phyloP scores from a whole-genome alignment of 2,329 filamentous ascomycete species.

The Neonectria faginata region DNA sequence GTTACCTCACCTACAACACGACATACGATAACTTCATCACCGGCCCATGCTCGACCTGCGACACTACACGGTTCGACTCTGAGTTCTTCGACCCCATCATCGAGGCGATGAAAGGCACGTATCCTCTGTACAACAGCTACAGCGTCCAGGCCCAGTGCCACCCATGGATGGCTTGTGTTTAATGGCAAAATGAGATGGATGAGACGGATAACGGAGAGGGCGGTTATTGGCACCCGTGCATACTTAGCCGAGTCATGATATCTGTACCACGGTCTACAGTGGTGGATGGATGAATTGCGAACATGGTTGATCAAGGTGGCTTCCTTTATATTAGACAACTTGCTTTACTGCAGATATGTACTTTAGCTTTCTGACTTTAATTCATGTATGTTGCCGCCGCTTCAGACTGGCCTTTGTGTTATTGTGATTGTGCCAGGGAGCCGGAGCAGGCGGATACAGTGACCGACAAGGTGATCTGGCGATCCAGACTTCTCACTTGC shows the following conservation, averaged over 20 bases:
- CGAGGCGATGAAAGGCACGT: constrained; percentile 53
- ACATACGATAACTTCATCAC: constrained; percentile 53
- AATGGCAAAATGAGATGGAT: constrained; percentile 19
- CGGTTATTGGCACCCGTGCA: neutral
- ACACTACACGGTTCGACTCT: constrained; percentile 51
- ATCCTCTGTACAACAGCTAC: constrained; percentile 54
- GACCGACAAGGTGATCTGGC: too few species aligned
- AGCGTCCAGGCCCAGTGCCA: constrained; percentile 53
- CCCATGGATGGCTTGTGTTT: constrained; percentile 54
- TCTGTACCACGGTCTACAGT: constrained; percentile 26
- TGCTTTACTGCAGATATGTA: constrained; percentile 39
- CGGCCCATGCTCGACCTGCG: constrained; percentile 52
- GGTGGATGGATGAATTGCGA: constrained; percentile 24
- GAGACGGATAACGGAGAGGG: too few species aligned
- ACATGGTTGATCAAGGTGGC: constrained; percentile 33
- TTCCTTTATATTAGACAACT: constrained; percentile 31
- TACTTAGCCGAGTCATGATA: constrained; percentile 8
- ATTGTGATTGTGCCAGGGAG: too few species aligned
- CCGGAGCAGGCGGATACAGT: too few species aligned
- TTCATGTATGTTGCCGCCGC: constrained; percentile 27
- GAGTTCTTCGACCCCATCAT: constrained; percentile 54
- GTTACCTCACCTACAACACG: constrained; percentile 53
- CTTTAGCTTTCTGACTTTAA: constrained; percentile 31
- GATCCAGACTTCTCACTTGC: too few species aligned
- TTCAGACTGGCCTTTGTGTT: neutral